Percentiles rank a stretch among this genome's conserved stretches.
phyloP scores from a whole-genome alignment of 2,329 filamentous ascomycete species.

The Xylaria sp. region DNA sequence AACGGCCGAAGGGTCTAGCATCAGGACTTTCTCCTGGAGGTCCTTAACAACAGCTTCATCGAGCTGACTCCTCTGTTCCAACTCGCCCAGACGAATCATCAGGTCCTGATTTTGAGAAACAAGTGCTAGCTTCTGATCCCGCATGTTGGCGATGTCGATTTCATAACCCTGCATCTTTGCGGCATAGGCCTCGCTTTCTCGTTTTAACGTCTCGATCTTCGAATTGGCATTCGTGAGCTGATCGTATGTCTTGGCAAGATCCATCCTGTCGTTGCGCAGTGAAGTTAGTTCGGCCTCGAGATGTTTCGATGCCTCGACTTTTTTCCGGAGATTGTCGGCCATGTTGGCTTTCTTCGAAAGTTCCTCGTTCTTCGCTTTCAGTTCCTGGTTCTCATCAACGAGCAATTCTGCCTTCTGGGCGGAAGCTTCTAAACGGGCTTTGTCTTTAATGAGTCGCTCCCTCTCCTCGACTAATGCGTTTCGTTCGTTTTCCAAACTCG shows the following conservation, averaged over 20 bases:
- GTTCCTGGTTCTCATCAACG: constrained; percentile 55
- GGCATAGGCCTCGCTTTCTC: constrained; percentile 31
- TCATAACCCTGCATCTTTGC: constrained; percentile 34
- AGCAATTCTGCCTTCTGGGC: constrained; percentile 47
- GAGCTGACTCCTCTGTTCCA: constrained; percentile 29
- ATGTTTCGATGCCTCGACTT: constrained; percentile 52
- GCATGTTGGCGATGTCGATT: constrained; percentile 37
- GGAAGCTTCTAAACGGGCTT: constrained; percentile 40
- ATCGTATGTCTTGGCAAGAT: constrained; percentile 42
- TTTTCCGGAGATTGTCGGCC: constrained; percentile 57
- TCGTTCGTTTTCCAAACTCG: constrained; percentile 61
- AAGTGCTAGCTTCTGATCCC: constrained; percentile 40
- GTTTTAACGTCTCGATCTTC: constrained; percentile 34
- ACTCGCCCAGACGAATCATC: constrained; percentile 33
- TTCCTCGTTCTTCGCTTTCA: constrained; percentile 54
- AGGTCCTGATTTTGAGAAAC: constrained; percentile 43
- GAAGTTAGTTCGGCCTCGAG: constrained; percentile 52
- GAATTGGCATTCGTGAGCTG: constrained; percentile 32
- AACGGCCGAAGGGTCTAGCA: constrained; percentile 30
- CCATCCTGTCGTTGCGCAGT: constrained; percentile 50
- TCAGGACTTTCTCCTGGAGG: constrained; percentile 53
- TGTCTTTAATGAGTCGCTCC: constrained; percentile 34
- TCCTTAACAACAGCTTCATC: constrained; percentile 53
- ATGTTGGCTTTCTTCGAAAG: constrained; percentile 59
- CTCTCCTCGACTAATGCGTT: constrained; percentile 47